Percentiles rank a stretch among this genome's conserved stretches.
These are phyloP conservation scores for Populus hybrid DNA, from an alignment of 441 rosid species.

Conservation along the genomic window DNA sequence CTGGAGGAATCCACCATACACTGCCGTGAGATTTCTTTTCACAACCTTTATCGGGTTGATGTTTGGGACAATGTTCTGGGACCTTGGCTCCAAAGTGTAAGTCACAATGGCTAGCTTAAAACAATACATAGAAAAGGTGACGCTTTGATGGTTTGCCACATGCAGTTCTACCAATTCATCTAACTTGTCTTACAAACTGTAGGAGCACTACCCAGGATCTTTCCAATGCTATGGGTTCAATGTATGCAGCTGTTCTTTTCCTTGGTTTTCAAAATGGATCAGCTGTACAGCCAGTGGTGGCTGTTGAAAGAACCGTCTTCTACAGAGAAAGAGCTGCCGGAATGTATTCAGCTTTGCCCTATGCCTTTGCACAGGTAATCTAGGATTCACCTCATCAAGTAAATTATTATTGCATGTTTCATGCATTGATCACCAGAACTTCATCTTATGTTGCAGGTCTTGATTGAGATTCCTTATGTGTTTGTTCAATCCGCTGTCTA, in stretches of 20 bases:
- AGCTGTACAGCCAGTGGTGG: slow-evolving; percentile 57
- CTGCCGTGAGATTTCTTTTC: slow-evolving; percentile 68
- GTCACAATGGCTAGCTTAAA: not conserved
- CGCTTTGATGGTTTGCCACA: not conserved
- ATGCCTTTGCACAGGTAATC: slow-evolving; percentile 49
- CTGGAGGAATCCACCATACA: slow-evolving; percentile 81
- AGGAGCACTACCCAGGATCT: slow-evolving; percentile 47
- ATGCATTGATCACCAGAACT: not conserved
- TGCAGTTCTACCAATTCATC: not conserved
- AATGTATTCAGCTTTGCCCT: slow-evolving; percentile 71
- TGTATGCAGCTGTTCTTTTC: slow-evolving; percentile 64
- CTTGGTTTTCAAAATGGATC: slow-evolving; percentile 57
- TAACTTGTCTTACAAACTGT: not conserved
- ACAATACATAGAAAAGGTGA: not conserved
- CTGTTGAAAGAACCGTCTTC: slow-evolving; percentile 60
- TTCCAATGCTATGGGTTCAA: slow-evolving; percentile 63
- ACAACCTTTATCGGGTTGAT: slow-evolving; percentile 58
- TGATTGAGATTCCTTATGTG: slow-evolving; percentile 55
- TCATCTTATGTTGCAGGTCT: slow-evolving; percentile 26
- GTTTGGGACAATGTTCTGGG: slow-evolving; percentile 86
- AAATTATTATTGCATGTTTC: not conserved
- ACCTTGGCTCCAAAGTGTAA: slow-evolving; percentile 65
- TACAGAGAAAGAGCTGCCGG: slow-evolving; percentile 79
- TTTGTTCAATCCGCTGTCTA: slow-evolving; percentile 46
- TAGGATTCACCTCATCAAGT: not conserved